Evolutionary conservation across 1,139 yeast genomes (phyloP).

Genomic region (Maudiozyma humilis): DNA sequence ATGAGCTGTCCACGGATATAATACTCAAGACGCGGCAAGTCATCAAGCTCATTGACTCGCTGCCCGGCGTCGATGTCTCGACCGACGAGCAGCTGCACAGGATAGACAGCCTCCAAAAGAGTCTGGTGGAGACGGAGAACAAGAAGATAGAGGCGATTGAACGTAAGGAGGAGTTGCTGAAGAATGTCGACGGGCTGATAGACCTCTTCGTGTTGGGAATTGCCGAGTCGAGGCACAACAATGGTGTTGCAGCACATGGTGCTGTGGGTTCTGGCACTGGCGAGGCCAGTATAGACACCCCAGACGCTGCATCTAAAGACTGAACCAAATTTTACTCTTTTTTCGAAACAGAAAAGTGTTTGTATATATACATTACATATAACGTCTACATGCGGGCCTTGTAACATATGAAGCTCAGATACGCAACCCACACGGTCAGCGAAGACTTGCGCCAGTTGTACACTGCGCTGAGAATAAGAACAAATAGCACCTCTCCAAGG

Average conservation of each 20-base stretch:
- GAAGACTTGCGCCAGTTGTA: slow-evolving; percentile 8
- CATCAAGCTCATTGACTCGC: slow-evolving; percentile 71
- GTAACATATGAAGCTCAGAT: slow-evolving; percentile 1
- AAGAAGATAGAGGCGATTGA: slow-evolving; percentile 50
- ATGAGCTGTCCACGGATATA: slow-evolving; percentile 73
- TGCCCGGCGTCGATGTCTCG: slow-evolving; percentile 89
- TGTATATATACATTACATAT: background rate
- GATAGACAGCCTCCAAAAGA: slow-evolving; percentile 56
- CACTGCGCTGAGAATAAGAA: slow-evolving; percentile 9
- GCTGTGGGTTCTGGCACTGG: background rate
- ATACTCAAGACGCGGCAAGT: slow-evolving; percentile 82
- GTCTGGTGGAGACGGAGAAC: slow-evolving; percentile 53
- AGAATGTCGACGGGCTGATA: slow-evolving; percentile 63
- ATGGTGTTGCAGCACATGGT: background rate
- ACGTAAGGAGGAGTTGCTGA: slow-evolving; percentile 58
- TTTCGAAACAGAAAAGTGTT: background rate
- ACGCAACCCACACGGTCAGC: background rate
- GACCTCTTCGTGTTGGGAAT: slow-evolving; percentile 28
- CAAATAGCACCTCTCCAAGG: slow-evolving; percentile 44
- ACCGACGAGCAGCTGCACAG: slow-evolving; percentile 62
- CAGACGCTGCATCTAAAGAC: background rate
- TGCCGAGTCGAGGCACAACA: slow-evolving; percentile 14
- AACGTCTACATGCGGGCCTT: background rate
- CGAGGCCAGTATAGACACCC: background rate
- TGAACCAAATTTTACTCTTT: too few species aligned